These are phyloP conservation scores for Asterionellopsis glacialis DNA, from an alignment of 108 stramenopile genomes.

Conservation along the genomic window DNA sequence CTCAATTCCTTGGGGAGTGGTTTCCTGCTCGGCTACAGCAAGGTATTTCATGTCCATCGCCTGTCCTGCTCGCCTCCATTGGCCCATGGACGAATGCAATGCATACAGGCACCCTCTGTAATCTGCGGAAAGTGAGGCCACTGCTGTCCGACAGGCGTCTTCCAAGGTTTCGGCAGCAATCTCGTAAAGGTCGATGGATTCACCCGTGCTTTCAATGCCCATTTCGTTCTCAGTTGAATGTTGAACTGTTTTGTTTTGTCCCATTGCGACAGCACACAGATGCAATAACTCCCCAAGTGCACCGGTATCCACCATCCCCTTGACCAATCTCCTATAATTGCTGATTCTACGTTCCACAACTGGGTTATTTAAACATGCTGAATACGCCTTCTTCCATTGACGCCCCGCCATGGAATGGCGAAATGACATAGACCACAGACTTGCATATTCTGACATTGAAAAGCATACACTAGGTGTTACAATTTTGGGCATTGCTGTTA, in stretches of 20 bases:
- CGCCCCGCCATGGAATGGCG: slow-evolving; percentile 40
- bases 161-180: slow-evolving; percentile 52
- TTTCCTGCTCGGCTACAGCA: slow-evolving; percentile 4
- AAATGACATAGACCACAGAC: slow-evolving; percentile 58
- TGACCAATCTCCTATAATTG: slow-evolving; percentile 51
- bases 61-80: slow-evolving; percentile 73
- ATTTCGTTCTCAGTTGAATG: slow-evolving; percentile 4
- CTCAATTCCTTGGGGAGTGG: slow-evolving; percentile 7
- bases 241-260: slow-evolving; percentile 1
- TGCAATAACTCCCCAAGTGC: slow-evolving; percentile 53
- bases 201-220: slow-evolving; percentile 5
- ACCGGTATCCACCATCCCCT: slow-evolving; percentile 73
- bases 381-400: slow-evolving; percentile 63
- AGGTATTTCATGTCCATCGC: slow-evolving; percentile 56
- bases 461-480: not conserved
- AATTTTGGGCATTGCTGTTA: not conserved
- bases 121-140: slow-evolving; percentile 20
- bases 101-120: slow-evolving; percentile 74
- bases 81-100: slow-evolving; percentile 63
- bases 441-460: slow-evolving; percentile 46
- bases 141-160: slow-evolving; percentile 16
- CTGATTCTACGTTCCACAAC: slow-evolving; percentile 17
- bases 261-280: slow-evolving; percentile 44
- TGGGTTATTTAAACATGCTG: slow-evolving; percentile 55
- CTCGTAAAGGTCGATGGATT: slow-evolving; percentile 58